A percentile compares a stretch with the other conserved stretches of the same genome.
phyloP scores from a whole-genome alignment of 2,329 filamentous ascomycete species.

The Lecanosticta acicola region DNA sequence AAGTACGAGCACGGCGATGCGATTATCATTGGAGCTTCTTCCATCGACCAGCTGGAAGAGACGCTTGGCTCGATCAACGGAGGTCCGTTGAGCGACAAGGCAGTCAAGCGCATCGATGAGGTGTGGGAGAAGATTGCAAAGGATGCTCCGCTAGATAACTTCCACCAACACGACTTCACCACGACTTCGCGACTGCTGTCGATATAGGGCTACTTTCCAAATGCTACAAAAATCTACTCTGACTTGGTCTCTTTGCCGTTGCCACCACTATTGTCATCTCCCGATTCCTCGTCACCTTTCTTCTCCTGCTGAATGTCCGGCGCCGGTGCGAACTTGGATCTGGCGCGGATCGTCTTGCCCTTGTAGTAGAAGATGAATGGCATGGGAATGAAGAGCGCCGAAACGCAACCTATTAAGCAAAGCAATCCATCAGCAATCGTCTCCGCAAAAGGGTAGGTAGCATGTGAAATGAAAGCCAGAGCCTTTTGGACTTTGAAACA shows the following conservation, averaged over 20 bases:
- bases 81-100: slow-evolving; percentile 30
- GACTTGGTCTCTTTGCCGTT: slow-evolving; percentile 7
- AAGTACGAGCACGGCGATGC: slow-evolving; percentile 37
- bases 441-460: too few relatives aligned
- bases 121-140: slow-evolving; percentile 34
- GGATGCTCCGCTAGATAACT: slow-evolving; percentile 35
- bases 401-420: slow-evolving; percentile 39
- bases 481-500: slow-evolving; percentile 22
- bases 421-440: slow-evolving; percentile 32
- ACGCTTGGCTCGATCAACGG: slow-evolving; percentile 30
- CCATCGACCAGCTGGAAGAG: slow-evolving; percentile 29
- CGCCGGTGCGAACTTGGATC: slow-evolving; percentile 39
- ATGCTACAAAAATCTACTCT: too few relatives aligned
- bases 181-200: slow-evolving; percentile 7
- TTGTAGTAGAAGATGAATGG: slow-evolving; percentile 42
- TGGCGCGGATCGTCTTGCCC: slow-evolving; percentile 41
- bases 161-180: slow-evolving; percentile 9
- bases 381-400: slow-evolving; percentile 39
- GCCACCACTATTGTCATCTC: slow-evolving; percentile 1
- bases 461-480: too few relatives aligned
- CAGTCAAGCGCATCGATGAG: slow-evolving; percentile 30
- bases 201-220: too few relatives aligned
- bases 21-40: slow-evolving; percentile 39
- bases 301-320: slow-evolving; percentile 33
- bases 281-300: slow-evolving; percentile 31